phyloP scores from a whole-genome alignment of 192 early-diverging fungal genomes.

The Linnemannia exigua region DNA sequence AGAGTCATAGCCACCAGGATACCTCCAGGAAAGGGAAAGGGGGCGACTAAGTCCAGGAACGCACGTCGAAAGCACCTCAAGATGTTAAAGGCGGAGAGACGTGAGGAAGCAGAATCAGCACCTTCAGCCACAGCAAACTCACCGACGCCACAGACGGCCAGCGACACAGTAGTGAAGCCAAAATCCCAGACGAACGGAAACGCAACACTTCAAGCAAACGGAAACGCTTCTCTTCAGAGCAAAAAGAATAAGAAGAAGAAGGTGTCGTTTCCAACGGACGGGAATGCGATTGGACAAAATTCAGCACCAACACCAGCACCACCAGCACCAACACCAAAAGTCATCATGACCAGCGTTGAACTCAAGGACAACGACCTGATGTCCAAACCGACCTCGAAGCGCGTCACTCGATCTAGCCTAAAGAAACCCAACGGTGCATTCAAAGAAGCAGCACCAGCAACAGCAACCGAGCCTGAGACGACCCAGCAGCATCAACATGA shows the following conservation, averaged over 20 bases:
- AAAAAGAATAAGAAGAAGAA: background rate
- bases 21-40: background rate
- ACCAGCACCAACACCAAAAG: conserved; percentile 7
- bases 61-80: conserved; percentile 15
- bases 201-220: background rate
- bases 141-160: background rate
- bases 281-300: background rate
- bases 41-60: conserved; percentile 18
- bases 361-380: conserved; percentile 13
- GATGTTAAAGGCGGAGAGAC: background rate
- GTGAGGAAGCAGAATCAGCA: background rate
- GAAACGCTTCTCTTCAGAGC: background rate
- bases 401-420: conserved; percentile 13
- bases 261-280: background rate
- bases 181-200: background rate
- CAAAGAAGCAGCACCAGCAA: background rate
- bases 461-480: background rate
- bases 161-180: background rate
- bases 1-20: background rate
- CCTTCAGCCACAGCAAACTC: background rate
- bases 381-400: background rate
- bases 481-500: background rate
- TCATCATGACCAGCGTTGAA: conserved; percentile 39
- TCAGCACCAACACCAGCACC: background rate
- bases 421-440: background rate